Evolutionary conservation across 352 stramenopile species (phyloP).

Genomic region (Phytophthora lateralis): DNA sequence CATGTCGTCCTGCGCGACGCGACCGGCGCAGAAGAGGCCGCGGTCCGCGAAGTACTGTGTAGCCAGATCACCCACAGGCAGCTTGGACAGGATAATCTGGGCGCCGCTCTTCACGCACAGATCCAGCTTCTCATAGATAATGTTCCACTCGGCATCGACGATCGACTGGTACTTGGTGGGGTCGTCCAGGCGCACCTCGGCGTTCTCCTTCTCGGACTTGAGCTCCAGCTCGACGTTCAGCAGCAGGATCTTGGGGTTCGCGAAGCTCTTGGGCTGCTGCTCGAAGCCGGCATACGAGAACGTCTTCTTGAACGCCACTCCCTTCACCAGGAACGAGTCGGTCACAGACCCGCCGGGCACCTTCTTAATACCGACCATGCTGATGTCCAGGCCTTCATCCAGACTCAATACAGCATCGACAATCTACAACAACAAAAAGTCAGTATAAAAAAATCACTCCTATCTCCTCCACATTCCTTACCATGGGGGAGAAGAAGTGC

Average conservation of each 20-base stretch:
- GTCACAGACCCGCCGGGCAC: constrained; percentile 97
- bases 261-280: constrained; percentile 99
- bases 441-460: neutral
- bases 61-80: constrained; percentile 95
- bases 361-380: constrained; percentile 98
- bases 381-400: constrained; percentile 87
- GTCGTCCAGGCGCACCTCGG: constrained; percentile 97
- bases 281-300: constrained; percentile 99
- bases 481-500: constrained; percentile 98
- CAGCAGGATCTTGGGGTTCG: constrained; percentile 96
- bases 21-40: constrained; percentile 97
- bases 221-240: constrained; percentile 99
- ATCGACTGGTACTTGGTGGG: constrained; percentile 99
- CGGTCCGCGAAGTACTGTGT: constrained; percentile 99
- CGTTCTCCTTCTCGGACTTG: constrained; percentile 99
- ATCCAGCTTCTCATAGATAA: constrained; percentile 99
- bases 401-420: constrained; percentile 96
- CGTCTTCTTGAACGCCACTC: constrained; percentile 99
- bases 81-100: constrained; percentile 98
- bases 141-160: constrained; percentile 99
- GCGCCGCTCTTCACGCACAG: constrained; percentile 91
- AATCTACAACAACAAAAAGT: constrained; percentile 55
- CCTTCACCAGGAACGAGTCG: constrained; percentile 97
- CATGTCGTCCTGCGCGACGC: constrained; percentile 97
- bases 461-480: constrained; percentile 16